These are phyloP conservation scores for Hyphopichia fennica DNA, from an alignment of 1,139 yeast species.

Conservation along the genomic window DNA sequence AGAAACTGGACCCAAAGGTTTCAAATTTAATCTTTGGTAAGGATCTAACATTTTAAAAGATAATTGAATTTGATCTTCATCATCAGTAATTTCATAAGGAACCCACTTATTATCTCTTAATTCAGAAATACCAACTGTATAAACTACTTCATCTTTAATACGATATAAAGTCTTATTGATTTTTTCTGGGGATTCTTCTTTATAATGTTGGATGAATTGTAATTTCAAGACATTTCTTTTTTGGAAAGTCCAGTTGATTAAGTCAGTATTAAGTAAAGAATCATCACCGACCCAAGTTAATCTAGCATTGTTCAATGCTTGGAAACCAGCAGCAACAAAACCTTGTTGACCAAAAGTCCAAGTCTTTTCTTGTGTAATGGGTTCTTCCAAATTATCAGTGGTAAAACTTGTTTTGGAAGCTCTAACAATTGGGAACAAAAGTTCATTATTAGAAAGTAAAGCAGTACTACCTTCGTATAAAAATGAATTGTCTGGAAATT, in stretches of 20 bases:
- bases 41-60: slow-evolving; percentile 94
- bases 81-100: slow-evolving; percentile 52
- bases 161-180: slow-evolving; percentile 57
- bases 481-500: slow-evolving; percentile 12
- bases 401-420: slow-evolving; percentile 73
- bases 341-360: slow-evolving; percentile 91
- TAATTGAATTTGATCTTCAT: slow-evolving; percentile 67
- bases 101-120: slow-evolving; percentile 66
- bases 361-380: slow-evolving; percentile 44
- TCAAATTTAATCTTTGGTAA: slow-evolving; percentile 74
- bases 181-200: slow-evolving; percentile 42
- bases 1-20: slow-evolving; percentile 42
- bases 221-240: slow-evolving; percentile 64
- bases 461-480: slow-evolving; percentile 43
- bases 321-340: slow-evolving; percentile 74
- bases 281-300: slow-evolving; percentile 76
- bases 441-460: slow-evolving; percentile 50
- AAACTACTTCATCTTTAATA: slow-evolving; percentile 66
- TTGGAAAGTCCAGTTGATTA: slow-evolving; percentile 77
- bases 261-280: slow-evolving; percentile 52
- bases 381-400: slow-evolving; percentile 34
- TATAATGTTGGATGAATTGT: slow-evolving; percentile 51
- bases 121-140: slow-evolving; percentile 66
- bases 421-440: slow-evolving; percentile 66
- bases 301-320: slow-evolving; percentile 79